Percentiles rank a stretch among this genome's conserved stretches.
Evolutionary conservation across 805 yeast genomes (phyloP).

Genomic region (Sugiyamaella americana): DNA sequence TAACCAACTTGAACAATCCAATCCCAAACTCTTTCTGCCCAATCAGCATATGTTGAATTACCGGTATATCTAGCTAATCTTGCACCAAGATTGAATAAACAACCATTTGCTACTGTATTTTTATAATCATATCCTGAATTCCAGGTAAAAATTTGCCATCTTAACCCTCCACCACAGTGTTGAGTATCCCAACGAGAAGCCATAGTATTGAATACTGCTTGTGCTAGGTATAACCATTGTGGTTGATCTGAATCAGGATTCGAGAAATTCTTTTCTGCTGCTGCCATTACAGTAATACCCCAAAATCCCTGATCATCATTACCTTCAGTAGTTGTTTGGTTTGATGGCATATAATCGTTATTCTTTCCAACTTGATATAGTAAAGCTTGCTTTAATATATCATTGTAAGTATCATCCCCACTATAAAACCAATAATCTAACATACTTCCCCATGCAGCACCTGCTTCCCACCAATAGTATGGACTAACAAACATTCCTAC

Average conservation of each 20-base stretch:
- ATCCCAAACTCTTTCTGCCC: conserved; percentile 67
- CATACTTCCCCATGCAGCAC: conserved; percentile 61
- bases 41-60: conserved; percentile 65
- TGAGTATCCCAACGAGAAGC: conserved; percentile 65
- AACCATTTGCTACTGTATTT: conserved; percentile 82
- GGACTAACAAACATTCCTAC: conserved; percentile 69
- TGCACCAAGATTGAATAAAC: conserved; percentile 74
- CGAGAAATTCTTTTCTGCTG: conserved; percentile 76
- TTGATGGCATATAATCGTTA: conserved; percentile 68
- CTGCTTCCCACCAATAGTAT: conserved; percentile 91
- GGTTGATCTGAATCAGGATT: conserved; percentile 47
- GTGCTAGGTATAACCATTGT: conserved; percentile 71
- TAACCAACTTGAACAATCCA: conserved; percentile 57
- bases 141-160: conserved; percentile 92
- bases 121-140: conserved; percentile 83
- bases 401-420: conserved; percentile 57
- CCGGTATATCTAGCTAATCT: conserved; percentile 72
- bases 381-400: conserved; percentile 53
- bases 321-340: conserved; percentile 81
- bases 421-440: conserved; percentile 75
- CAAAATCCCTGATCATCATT: conserved; percentile 92
- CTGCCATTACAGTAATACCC: conserved; percentile 82
- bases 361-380: conserved; percentile 58
- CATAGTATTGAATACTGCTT: conserved; percentile 85
- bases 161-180: conserved; percentile 66